Evolutionary conservation across 1,139 yeast species (phyloP).

Genomic region (Yamadazyma sp.): DNA sequence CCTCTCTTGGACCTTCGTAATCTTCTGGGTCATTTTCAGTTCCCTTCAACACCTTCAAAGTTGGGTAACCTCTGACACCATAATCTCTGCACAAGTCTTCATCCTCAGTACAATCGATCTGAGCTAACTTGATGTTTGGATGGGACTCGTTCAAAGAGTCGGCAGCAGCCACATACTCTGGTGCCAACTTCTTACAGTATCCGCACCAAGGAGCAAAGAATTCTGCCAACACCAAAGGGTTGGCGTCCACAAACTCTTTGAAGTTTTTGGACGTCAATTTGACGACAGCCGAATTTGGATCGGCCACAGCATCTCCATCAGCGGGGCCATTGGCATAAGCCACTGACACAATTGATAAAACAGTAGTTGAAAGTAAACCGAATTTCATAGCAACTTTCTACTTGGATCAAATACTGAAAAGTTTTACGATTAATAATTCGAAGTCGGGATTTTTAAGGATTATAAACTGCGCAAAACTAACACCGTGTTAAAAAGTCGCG

Average conservation of each 20-base stretch:
- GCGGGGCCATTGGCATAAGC: constrained; percentile 42
- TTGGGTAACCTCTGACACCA: constrained; percentile 88
- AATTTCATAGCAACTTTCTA: constrained; percentile 35
- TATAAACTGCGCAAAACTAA: neutral
- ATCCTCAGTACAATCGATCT: constrained; percentile 90
- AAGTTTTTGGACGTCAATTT: constrained; percentile 64
- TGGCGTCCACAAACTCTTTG: constrained; percentile 61
- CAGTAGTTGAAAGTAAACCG: constrained; percentile 40
- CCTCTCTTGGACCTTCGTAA: constrained; percentile 82
- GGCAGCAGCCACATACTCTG: constrained; percentile 88
- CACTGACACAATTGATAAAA: constrained; percentile 43
- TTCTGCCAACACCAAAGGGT: constrained; percentile 87
- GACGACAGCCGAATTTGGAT: constrained; percentile 85
- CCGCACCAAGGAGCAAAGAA: constrained; percentile 99
- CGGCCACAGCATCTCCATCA: constrained; percentile 67
- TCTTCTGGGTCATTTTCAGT: constrained; percentile 47
- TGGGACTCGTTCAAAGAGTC: constrained; percentile 59
- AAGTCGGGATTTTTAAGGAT: no score
- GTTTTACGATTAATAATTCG: neutral
- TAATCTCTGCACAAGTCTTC: constrained; percentile 73
- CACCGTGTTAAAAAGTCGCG: constrained; percentile 1
- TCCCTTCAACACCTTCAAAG: constrained; percentile 82
- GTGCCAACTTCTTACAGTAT: constrained; percentile 92
- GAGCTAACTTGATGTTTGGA: constrained; percentile 73
- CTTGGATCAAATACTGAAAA: neutral